These are phyloP conservation scores for Diaporthe humulicola DNA, from an alignment of 2,329 filamentous ascomycete species.

Conservation along the genomic window DNA sequence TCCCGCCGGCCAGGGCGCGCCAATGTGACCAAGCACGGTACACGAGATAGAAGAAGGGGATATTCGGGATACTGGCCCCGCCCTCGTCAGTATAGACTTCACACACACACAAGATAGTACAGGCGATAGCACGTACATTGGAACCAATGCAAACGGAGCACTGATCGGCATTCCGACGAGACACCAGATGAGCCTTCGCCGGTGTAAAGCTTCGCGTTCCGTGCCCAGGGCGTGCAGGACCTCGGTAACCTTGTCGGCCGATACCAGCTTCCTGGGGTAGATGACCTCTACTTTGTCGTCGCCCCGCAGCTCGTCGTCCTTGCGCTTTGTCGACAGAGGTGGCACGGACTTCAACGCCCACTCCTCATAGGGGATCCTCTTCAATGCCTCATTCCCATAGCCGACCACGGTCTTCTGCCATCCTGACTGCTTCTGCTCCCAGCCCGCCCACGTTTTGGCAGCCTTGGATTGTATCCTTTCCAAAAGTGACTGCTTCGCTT, in stretches of 20 bases:
- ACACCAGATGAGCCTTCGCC: constrained; percentile 83
- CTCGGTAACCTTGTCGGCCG: constrained; percentile 70
- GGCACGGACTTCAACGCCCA: constrained; percentile 98
- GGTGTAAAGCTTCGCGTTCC: constrained; percentile 85
- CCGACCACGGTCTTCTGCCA: constrained; percentile 91
- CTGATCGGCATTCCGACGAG: constrained; percentile 86
- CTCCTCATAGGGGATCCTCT: constrained; percentile 94
- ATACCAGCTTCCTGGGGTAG: constrained; percentile 80
- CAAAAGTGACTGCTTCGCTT: constrained; percentile 65
- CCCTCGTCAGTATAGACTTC: constrained; percentile 36
- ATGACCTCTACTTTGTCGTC: constrained; percentile 78
- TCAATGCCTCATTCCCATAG: constrained; percentile 88
- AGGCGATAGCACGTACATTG: constrained; percentile 73
- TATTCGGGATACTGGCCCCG: constrained; percentile 80
- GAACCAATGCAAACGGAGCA: constrained; percentile 85
- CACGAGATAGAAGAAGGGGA: constrained; percentile 95
- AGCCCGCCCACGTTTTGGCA: constrained; percentile 82
- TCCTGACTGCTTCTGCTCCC: constrained; percentile 86
- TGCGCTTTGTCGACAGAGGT: constrained; percentile 77
- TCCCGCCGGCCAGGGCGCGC: constrained; percentile 86
- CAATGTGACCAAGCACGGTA: constrained; percentile 95
- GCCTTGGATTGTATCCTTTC: constrained; percentile 81
- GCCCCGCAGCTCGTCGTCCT: constrained; percentile 72
- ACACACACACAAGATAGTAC: neutral
- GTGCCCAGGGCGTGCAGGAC: constrained; percentile 80